Evolutionary conservation across 163 green algal genomes (phyloP), one percentile per base, ranked within the genome.

Genomic region (Prototheca wickerhamii): DNA sequence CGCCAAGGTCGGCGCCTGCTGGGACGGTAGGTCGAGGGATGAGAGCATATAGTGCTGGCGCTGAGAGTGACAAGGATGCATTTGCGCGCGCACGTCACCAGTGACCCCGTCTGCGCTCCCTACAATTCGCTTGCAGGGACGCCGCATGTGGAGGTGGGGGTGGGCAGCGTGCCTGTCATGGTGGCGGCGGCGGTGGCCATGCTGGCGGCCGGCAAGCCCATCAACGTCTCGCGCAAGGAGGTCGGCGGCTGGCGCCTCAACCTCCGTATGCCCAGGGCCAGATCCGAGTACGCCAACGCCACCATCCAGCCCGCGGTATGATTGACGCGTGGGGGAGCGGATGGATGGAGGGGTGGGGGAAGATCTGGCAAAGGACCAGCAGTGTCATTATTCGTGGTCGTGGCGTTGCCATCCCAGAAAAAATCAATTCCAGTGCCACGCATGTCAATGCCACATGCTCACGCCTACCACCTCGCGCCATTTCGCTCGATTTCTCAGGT

Each of bases 151-250:
- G 18, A 64, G 44, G 28, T 70, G 32, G 26, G 32, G 3, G 42
- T 64, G 4, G 49, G 44, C 32, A 65, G 57, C 34, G 2, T 43
- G 18, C 25, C 18, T 7, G 20, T 70, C 31, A 43, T 43, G 2
- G 43, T 56, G 25, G 31, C 25, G 1, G 31, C 57, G 25, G 56
- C 44, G 12, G 33, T 44, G 2, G 44, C 31, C 4, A 54, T 70
- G 64, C 64, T 70, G 44, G 56, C 42, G n/a, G 35, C 56, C 7
- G 64, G 64, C 43, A 70, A 64, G 44, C 44, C 55, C 5, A 32
- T 70, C 2, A 18, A 3, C 17, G 0, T 64, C 20, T 17, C 25
- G 20, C 64, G 35, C 32, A 60, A 61, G 3, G 64, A 70, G 54
- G 63, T 63, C 40, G 7, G 63, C 3, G n/a, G 23, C 54, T 69